Conservation (phyloP, 2,329 filamentous ascomycete genomes). For the Ceratocystis smalleyi region DNA sequence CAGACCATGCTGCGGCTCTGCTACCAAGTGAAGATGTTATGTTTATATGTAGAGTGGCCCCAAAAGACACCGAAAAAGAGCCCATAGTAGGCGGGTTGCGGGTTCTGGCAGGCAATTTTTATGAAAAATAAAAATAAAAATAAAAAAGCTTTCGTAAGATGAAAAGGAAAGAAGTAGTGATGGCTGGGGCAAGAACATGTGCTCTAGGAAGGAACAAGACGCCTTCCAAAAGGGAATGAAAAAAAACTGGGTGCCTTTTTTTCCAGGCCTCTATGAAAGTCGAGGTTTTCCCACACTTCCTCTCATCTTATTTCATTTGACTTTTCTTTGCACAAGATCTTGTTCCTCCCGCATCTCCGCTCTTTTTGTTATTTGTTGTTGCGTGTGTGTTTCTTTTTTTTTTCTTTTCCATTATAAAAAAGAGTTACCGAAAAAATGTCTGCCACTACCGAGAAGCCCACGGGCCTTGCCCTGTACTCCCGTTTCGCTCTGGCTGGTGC, state of each 20-base stretch:
- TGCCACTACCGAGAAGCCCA: slow-evolving; percentile 28
- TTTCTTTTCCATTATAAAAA: slow-evolving; percentile 6
- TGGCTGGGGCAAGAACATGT: neutral
- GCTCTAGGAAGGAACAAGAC: neutral
- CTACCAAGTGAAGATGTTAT: neutral
- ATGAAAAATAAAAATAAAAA: neutral
- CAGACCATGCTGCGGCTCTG: slow-evolving; percentile 7
- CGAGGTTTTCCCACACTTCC: slow-evolving; percentile 13
- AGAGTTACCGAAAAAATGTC: slow-evolving; percentile 30
- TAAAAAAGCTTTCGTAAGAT: neutral
- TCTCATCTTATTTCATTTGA: slow-evolving; percentile 12
- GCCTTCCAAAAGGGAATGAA: neutral
- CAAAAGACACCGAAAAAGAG: neutral
- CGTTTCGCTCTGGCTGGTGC: slow-evolving; percentile 95
- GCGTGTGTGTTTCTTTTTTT: slow-evolving; percentile 16
- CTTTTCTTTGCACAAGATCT: slow-evolving; percentile 20
- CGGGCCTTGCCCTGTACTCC: slow-evolving; percentile 62
- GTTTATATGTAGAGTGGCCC: neutral
- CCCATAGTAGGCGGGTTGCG: neutral
- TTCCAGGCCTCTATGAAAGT: slow-evolving; percentile 8
- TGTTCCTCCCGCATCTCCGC: slow-evolving; percentile 19
- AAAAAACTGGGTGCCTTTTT: slow-evolving; percentile 11
- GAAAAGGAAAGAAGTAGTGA: neutral
- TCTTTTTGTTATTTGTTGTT: slow-evolving; percentile 17
- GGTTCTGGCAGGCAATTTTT: neutral